A percentile compares a stretch with the other conserved stretches of the same genome.
Evolutionary conservation across 768 basidiomycete species (phyloP).

Genomic region (Hydnum rufescens): DNA sequence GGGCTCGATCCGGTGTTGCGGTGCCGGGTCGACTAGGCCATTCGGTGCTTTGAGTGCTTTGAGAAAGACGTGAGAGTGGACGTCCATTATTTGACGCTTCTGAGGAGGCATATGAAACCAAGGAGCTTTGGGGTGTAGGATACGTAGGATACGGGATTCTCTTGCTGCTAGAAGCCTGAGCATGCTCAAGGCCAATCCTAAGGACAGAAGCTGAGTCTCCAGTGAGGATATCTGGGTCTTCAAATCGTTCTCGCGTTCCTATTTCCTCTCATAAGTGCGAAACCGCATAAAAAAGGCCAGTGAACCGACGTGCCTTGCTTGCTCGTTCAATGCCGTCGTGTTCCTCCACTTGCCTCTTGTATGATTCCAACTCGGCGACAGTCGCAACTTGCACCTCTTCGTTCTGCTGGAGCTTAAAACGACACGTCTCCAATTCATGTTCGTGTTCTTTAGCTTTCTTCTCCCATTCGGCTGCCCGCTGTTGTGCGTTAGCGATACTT

Average conservation of each 20-base stretch:
- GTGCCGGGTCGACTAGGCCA: constrained; percentile 5
- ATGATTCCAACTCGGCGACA: constrained; percentile 48
- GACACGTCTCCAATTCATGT: constrained; percentile 36
- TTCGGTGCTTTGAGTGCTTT: not conserved
- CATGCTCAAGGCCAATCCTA: constrained; percentile 38
- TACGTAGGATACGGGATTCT: too few relatives aligned
- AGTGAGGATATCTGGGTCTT: constrained; percentile 45
- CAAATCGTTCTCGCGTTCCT: constrained; percentile 55
- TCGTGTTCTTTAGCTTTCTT: constrained; percentile 53
- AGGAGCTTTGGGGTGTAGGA: not conserved
- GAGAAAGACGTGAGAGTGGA: not conserved
- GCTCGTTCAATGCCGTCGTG: constrained; percentile 50
- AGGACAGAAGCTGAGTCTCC: constrained; percentile 39
- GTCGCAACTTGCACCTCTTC: constrained; percentile 46
- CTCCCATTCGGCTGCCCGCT: constrained; percentile 69
- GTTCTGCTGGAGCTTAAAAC: constrained; percentile 41
- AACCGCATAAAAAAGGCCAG: not conserved
- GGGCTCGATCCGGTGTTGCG: constrained; percentile 3
- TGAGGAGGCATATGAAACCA: not conserved
- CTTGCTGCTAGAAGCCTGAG: constrained; percentile 10
- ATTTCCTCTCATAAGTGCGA: constrained; percentile 2
- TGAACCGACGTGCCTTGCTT: constrained; percentile 29
- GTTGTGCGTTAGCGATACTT: constrained; percentile 49
- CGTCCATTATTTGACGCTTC: not conserved
- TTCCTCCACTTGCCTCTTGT: constrained; percentile 56